These are phyloP conservation scores for Agaricus blazei DNA, from an alignment of 768 basidiomycete genomes.

Conservation along the genomic window DNA sequence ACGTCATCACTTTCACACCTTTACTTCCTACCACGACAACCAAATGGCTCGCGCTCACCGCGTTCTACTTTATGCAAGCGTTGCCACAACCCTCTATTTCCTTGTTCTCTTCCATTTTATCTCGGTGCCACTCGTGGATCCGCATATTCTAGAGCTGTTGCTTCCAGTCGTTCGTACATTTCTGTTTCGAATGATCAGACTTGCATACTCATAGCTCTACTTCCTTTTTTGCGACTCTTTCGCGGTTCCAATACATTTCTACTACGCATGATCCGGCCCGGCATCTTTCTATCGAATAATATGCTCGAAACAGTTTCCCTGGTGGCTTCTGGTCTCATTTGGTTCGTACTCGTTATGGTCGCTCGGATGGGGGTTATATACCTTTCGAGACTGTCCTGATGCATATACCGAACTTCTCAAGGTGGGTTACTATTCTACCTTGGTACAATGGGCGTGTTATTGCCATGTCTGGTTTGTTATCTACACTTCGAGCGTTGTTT, in stretches of 20 bases:
- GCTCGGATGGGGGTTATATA: constrained; percentile 69
- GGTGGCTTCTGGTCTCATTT: constrained; percentile 78
- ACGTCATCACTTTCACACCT: not conserved
- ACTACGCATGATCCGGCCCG: not conserved
- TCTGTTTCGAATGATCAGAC: not conserved
- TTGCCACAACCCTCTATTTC: constrained; percentile 46
- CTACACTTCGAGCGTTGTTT: not conserved
- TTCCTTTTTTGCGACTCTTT: not conserved
- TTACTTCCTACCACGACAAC: not conserved
- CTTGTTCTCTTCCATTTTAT: constrained; percentile 51
- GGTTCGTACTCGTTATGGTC: constrained; percentile 77
- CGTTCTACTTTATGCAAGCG: constrained; percentile 38
- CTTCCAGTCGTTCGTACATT: constrained; percentile 51
- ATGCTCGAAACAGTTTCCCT: constrained; percentile 53
- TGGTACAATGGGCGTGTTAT: constrained; percentile 4
- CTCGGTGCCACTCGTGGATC: constrained; percentile 48
- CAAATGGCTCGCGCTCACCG: constrained; percentile 61
- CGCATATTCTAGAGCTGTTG: constrained; percentile 40
- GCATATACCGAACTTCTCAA: constrained; percentile 66
- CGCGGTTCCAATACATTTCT: not conserved
- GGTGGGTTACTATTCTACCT: constrained; percentile 32
- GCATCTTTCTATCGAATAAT: not conserved
- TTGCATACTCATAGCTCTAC: not conserved
- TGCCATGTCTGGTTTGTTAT: constrained; percentile 4
- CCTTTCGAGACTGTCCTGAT: constrained; percentile 74